Evolutionary conservation across 1,284 basidiomycete genomes (phyloP), one percentile per base, ranked within the genome.

Genomic region (Phellinidium pouzarii): DNA sequence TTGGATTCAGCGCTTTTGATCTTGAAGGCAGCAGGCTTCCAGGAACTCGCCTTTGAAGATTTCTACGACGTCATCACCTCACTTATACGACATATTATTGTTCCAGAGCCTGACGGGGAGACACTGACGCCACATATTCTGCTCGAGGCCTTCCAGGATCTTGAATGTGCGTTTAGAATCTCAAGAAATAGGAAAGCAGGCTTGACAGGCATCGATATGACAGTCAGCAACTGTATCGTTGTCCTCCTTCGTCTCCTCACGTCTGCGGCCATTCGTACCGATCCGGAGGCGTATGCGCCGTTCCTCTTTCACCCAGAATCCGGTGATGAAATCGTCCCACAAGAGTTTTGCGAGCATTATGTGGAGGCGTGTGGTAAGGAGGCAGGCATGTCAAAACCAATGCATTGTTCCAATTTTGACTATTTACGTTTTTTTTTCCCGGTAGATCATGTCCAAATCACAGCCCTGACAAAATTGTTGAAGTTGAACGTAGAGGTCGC

Each of bases 321-420:
- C 0, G 79, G 79, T 34, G 76, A 81, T 44, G 74, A 67, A 2
- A 75, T 89, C 61, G 69, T 72, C 2, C 70, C 82, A 4, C 72
- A 76, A 5, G 75, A 78, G 8, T 94, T 93, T 66, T 92, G 89
- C 64, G 76, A 81, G 59, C 72, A 75, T 44, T 81, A 85, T 58
- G 91, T 94, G 26, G 89, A 94, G 59, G 81, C 87, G 1, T 74
- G 82, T 44, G 86, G 88, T 11, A 86, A 84, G 63, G 91, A 94
- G 72, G 91, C 91, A 50, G 87, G 84, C 81, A 54, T 53, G 70
- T 60, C 38, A 25, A 19, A n/a, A 17, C 9, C 22, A 29, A n/a
- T 52, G 19, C 17, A 26, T 17, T 34, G 5, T 19, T 12, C 25
- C 8, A 17, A 14, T 22, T 17, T 12, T 41, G 11, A 12, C 3